Percentiles rank a stretch among this genome's conserved stretches.
phyloP scores from a whole-genome alignment of 305 asterid genomes.

The Rubia tinctorum region DNA sequence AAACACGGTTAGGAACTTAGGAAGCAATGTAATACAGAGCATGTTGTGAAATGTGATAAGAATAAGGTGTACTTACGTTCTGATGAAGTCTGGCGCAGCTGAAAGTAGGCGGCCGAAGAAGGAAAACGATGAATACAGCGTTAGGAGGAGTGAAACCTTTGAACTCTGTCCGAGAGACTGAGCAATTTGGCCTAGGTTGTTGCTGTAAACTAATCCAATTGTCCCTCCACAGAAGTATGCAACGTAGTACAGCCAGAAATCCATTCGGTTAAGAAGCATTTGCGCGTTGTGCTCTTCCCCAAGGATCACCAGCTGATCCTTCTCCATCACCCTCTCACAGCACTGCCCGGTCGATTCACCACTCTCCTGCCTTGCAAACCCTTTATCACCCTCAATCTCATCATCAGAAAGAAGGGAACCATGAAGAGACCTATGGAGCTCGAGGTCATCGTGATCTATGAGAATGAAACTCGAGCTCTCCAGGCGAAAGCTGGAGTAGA shows the following conservation, averaged over 20 bases:
- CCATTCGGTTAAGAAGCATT: constrained; percentile 54
- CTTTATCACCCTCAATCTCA: constrained; percentile 17
- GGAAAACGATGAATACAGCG: constrained; percentile 73
- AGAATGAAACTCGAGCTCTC: constrained; percentile 57
- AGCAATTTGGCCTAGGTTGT: constrained; percentile 86
- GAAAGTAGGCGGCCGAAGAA: constrained; percentile 94
- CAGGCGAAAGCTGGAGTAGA: constrained; percentile 41
- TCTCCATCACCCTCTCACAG: constrained; percentile 36
- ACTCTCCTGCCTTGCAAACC: constrained; percentile 20
- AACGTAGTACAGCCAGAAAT: constrained; percentile 72
- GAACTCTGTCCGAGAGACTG: constrained; percentile 68
- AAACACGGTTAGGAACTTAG: neutral
- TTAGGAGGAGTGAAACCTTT: constrained; percentile 54
- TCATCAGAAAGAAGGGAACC: constrained; percentile 15
- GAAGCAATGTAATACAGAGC: neutral
- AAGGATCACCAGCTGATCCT: constrained; percentile 51
- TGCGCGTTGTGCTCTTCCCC: constrained; percentile 66
- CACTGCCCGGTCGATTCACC: constrained; percentile 27
- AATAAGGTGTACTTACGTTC: constrained; percentile 40
- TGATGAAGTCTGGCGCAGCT: constrained; percentile 70
- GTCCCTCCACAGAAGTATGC: constrained; percentile 88
- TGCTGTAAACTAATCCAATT: constrained; percentile 80
- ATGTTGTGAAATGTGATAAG: no score
- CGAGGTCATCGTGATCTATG: constrained; percentile 51
- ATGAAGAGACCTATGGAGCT: constrained; percentile 50